A percentile compares a stretch with the other conserved stretches of the same genome.
Conservation (phyloP, 345 rosid species). For the Camelina hispida region DNA sequence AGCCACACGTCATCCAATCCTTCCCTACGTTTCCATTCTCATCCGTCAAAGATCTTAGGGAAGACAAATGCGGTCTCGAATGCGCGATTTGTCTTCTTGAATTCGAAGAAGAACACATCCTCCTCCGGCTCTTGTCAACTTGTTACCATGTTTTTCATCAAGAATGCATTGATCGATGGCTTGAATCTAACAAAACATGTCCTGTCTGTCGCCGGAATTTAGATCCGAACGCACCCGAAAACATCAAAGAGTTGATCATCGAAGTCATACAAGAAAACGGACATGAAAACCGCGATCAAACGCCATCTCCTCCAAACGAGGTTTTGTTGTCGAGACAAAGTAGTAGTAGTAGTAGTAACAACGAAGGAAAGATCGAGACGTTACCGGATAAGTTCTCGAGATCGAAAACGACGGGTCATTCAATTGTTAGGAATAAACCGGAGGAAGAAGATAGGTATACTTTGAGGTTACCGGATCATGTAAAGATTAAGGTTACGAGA, state of each 20-base stretch:
- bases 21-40: slow-evolving; percentile 71
- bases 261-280: slow-evolving; percentile 49
- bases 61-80: slow-evolving; percentile 65
- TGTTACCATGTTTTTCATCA: slow-evolving; percentile 87
- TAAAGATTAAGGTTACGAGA: slow-evolving; percentile 52
- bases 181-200: slow-evolving; percentile 72
- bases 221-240: slow-evolving; percentile 49
- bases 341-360: slow-evolving; percentile 35
- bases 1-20: slow-evolving; percentile 54
- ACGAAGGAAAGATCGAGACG: slow-evolving; percentile 15
- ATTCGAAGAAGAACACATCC: slow-evolving; percentile 62
- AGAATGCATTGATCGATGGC: slow-evolving; percentile 90
- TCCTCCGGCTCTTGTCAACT: slow-evolving; percentile 61
- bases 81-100: slow-evolving; percentile 85
- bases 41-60: slow-evolving; percentile 58
- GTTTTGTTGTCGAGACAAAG: slow-evolving; percentile 21
- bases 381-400: slow-evolving; percentile 53
- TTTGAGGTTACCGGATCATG: slow-evolving; percentile 62
- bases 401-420: slow-evolving; percentile 84
- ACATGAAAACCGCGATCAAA: slow-evolving; percentile 4
- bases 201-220: slow-evolving; percentile 82
- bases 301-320: slow-evolving; percentile 25
- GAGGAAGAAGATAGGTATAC: slow-evolving; percentile 57
- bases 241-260: slow-evolving; percentile 49
- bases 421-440: slow-evolving; percentile 46